Evolutionary conservation across 495 filamentous ascomycete species (phyloP), one percentile per base, ranked within the genome.

Genomic region (Neurospora pannonica): DNA sequence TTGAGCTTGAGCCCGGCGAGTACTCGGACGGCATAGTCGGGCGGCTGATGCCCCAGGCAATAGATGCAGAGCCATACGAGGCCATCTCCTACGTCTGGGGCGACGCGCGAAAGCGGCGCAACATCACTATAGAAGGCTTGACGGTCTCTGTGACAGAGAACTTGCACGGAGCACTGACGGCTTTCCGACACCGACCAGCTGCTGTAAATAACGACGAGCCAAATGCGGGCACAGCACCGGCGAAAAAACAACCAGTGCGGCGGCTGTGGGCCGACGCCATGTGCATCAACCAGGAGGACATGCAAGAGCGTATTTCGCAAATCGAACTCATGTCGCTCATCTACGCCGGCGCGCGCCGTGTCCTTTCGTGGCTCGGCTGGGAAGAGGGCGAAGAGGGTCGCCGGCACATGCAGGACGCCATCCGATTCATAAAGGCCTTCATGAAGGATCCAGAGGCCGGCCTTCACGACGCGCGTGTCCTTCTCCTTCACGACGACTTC

Each of bases 21-120:
- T 62, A 69, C 62, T 62, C 67, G 3, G 75, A 72, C 46, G 71
- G 43, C 1, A 71, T 77, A 37, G 38, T 71, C 38, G 75, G 75
- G 7, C 73, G 73, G 21, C 73, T 77, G 38, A 73, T 75, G 9
- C 67, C 42, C 13, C 75, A 77, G 38, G 40, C 71, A 28, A 74
- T 77, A n/a, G 67, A 74, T 37, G 75, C 46, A 8, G 62, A 74
- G n/a, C 28, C 73, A 6, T 84, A 82, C 67, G 75, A 82, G 43
- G 78, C 81, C 17, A 69, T 84, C 5, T 84, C 82, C 4, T 84
- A 84, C 74, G 77, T 78, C 46, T 84, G 81, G 82, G 81, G 81
- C 34, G 71, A 72, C 13, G 19, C 71, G 67, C n/a, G 36, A 1
- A 46, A 70, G 36, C 42, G 54, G 7, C 74, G 19, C 21, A 73